Base-by-base conservation (phyloP, 805 yeast species). In the Naumovozyma dairenensis region DNA sequence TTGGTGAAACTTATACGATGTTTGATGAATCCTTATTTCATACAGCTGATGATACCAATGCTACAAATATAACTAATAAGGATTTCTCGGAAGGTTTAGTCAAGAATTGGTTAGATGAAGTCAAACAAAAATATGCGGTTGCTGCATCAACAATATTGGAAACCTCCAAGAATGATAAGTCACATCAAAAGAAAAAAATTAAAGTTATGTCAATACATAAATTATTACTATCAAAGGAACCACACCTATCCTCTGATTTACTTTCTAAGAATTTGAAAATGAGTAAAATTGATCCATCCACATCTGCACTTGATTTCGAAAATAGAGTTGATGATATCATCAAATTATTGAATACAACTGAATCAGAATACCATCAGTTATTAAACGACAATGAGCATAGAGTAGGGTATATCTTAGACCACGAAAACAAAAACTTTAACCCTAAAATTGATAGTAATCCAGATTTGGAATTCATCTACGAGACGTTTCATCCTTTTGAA, bases 191-290 rank as follows among this genome's bases (percentile, higher is more conserved):
- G 35, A 60, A 60, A 33, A 66, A 67, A 40, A 53, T 56, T 16
- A 76, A 71, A 43, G 67, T 69, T 0, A 62, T 65, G 10, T 72
- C 87, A 0, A 69, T 87, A 18, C 84, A 80, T 40, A 84, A 83
- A 49, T 55, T 83, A 8, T 55, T 80, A 19, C 80, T 82, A 44
- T 63, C 74, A 15, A 74, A 77, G 40, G 73, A 75, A 2, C 77
- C 93, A 15, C 80, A 79, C 43, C 59, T 87, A 20, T 80, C 96
- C 0, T 72, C 89, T 5, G 94, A 84, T 37, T 60, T 89, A 48
- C 67, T 89, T 7, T 79, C 76, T 29, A 76, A 76, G 38, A 63
- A 65, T 18, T 58, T 87, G 31, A 54, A 53, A 6, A 59, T 59
- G 9, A 48, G 55, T 16, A 74, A 63, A 0, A 54, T 86, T 2